Evolutionary conservation across 768 basidiomycete species (phyloP), one percentile per base, ranked within the genome.

Genomic region (Daedalea quercina): DNA sequence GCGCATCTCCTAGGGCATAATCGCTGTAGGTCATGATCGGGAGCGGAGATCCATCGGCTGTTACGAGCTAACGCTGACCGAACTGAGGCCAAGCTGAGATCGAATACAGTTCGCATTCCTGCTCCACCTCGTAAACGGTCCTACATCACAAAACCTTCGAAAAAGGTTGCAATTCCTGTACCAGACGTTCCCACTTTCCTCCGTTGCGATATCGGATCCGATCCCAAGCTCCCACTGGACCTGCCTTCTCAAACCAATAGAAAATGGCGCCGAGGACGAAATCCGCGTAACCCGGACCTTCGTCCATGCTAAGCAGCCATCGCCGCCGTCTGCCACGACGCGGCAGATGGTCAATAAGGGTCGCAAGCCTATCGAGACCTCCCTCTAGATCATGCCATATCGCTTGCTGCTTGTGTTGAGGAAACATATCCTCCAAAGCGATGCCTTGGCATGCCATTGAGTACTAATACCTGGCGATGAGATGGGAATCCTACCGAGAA

Each of bases 401-500:
- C 11, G 20, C 20, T 24, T 3, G 31, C 34, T 49, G 48, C 35
- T 49, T 49, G 34, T 49, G 33, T 15, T 12, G 19, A 24, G 48
- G 48, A 19, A 49, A 49, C 48, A 49, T 49, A 6, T 49, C 48
- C 19, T 49, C 48, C 19, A 49, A 28, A 3, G 48, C 48, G 19
- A 49, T 20, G 34, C 48, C 48, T 31, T 31, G 11, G 4, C 28
- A n/a, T 49, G 23, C 19, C 13, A 33, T 4, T 15, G 9, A 35
- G 34, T 6, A n/a, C n/a, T 9, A 37, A 3, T n/a, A 26, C 31
- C 46, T 6, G 7, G 7, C 8, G 17, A 8, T 26, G 9, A 47
- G 46, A 20, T 15, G 24, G 9, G 9, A n/a, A 19, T 7, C 46
- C 9, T 3, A 49, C 48, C 48, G 2, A 49, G 20, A n/a, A 49